Evolutionary conservation across 768 basidiomycete genomes (phyloP).

Genomic region (Amanita exitialis): DNA sequence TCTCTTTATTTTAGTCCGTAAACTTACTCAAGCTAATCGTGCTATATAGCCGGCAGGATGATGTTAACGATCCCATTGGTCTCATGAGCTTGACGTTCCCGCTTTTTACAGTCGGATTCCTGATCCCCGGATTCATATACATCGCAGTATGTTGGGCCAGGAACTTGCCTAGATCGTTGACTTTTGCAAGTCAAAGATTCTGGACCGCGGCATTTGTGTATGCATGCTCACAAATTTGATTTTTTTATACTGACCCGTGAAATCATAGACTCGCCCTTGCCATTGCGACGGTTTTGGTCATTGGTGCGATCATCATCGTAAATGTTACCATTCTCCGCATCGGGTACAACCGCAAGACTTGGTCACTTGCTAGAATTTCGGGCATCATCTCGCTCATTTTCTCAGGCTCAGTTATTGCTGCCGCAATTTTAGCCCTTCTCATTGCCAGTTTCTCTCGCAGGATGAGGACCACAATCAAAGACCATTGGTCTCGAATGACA

Average conservation of each 20-base stretch:
- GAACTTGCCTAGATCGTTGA: constrained; percentile 10
- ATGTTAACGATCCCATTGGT: constrained; percentile 12
- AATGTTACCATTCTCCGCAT: constrained; percentile 14
- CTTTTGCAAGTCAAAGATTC: constrained; percentile 15
- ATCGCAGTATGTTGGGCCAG: constrained; percentile 13
- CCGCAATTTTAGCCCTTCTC: not conserved
- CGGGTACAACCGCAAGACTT: not conserved
- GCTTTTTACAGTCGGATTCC: constrained; percentile 16
- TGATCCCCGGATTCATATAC: constrained; percentile 15
- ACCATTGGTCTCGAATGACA: not conserved
- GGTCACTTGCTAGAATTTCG: not conserved
- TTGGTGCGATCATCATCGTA: constrained; percentile 13
- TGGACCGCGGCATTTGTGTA: constrained; percentile 14
- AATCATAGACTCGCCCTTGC: constrained; percentile 7
- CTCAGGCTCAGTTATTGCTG: not conserved
- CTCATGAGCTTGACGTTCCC: constrained; percentile 19
- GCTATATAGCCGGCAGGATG: constrained; percentile 6
- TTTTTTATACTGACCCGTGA: not conserved
- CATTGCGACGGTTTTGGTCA: constrained; percentile 10
- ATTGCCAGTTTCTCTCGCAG: not conserved
- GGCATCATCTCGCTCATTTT: not conserved
- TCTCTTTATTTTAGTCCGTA: not conserved
- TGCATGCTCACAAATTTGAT: not conserved
- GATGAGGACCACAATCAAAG: not conserved
- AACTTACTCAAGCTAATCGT: not conserved